These are phyloP conservation scores for Cytidiella melzeri DNA, from an alignment of 768 basidiomycete genomes.

Conservation along the genomic window DNA sequence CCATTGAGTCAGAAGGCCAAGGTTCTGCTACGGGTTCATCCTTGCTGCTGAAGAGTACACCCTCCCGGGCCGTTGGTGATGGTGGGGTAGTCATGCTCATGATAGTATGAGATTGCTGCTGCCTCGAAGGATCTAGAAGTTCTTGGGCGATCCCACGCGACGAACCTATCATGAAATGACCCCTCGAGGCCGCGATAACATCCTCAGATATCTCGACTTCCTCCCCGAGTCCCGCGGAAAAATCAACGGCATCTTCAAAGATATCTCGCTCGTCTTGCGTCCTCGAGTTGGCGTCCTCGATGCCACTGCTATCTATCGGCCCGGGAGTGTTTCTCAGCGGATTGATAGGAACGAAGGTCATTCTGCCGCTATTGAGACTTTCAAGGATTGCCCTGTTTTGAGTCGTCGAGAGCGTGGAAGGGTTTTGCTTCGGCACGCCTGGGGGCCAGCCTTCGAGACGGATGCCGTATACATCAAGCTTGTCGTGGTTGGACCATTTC, in stretches of 20 bases:
- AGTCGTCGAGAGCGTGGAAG: constrained; percentile 46
- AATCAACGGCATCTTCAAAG: constrained; percentile 2
- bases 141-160: too few species aligned
- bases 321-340: not conserved
- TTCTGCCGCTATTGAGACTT: constrained; percentile 38
- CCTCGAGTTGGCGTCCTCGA: not conserved
- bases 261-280: not conserved
- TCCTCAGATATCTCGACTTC: too few species aligned
- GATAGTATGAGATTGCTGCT: too few species aligned
- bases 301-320: not conserved
- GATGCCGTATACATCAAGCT: constrained; percentile 51
- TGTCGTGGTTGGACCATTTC: constrained; percentile 68
- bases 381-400: constrained; percentile 53
- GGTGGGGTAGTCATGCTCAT: too few species aligned
- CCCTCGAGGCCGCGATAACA: too few species aligned
- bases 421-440: constrained; percentile 52
- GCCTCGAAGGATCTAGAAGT: too few species aligned
- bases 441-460: constrained; percentile 60
- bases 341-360: constrained; percentile 33
- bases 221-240: not conserved
- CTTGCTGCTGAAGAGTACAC: too few species aligned
- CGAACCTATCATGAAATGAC: too few species aligned
- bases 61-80: too few species aligned
- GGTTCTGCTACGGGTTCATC: too few species aligned
- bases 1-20: too few species aligned